Base-by-base conservation (phyloP, 2,329 filamentous ascomycete genomes). In the Xylaria sp. region DNA sequence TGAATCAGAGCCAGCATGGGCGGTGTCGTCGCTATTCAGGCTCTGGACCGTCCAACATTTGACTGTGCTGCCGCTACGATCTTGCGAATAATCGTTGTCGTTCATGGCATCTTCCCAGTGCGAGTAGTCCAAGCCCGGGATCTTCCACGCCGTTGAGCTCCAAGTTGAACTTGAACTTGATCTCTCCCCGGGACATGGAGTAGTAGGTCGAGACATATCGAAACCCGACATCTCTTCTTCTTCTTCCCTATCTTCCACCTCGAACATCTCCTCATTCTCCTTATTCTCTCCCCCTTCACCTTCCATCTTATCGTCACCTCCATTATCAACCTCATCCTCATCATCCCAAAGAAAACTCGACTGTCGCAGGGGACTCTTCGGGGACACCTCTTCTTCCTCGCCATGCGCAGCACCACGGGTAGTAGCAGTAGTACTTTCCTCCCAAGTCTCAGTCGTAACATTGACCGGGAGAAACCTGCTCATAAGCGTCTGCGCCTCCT, bases 311-410 rank as follows among this genome's bases (percentile, higher is more conserved):
- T n/a, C n/a, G n/a, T n/a, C n/a, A 31, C 28, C 21, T 2, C 9
- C 17, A 1, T 57, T 28, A n/a, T 53, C 28, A 33, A 46, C 43
- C 9, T 64, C 51, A 5, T 66, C 9, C 5, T 60, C 23, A 11
- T 71, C 68, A 19, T 69, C 66, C 59, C 59, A 60, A 19, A 65
- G 47, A 57, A 69, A 67, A 28, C 59, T 70, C 4, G 63, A 65
- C 59, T 71, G 63, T 23, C 65, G 51, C 1, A 69, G 62, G 9
- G 67, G 67, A 21, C 69, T 71, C 51, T 60, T 69, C 4, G 15
- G 38, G 11, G 51, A 33, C 53, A 58, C 8, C 66, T 71, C 9
- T 28, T 63, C 21, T 21, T 14, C 51, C 1, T 66, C 61, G n/a
- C 55, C 63, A 19, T 52, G 42, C 25, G 33, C 47, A 2, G 60